These are phyloP conservation scores for Gossypium longicalyx DNA, from an alignment of 345 rosid species.

Conservation along the genomic window DNA sequence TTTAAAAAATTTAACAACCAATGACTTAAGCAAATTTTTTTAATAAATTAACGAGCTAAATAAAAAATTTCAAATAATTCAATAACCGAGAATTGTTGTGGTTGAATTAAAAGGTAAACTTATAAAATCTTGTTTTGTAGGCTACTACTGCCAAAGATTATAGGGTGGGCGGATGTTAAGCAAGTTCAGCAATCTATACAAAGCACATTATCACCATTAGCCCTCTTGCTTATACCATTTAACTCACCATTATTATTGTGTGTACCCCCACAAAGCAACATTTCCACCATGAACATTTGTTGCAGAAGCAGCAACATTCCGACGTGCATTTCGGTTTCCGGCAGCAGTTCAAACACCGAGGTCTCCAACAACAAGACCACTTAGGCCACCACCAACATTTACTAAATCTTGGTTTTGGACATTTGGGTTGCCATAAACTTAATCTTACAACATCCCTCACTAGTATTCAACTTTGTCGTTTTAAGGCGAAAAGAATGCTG, in stretches of 20 bases:
- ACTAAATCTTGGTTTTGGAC: conserved; percentile 42
- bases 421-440: conserved; percentile 39
- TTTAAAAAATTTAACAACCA: too few relatives aligned
- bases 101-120: too few relatives aligned
- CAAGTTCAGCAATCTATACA: conserved; percentile 37
- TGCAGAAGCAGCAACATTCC: conserved; percentile 19
- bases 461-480: conserved; percentile 35
- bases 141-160: conserved; percentile 22
- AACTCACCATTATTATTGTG: conserved; percentile 13
- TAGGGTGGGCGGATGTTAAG: neutral
- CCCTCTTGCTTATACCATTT: conserved; percentile 29
- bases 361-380: conserved; percentile 36
- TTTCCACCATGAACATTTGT: conserved; percentile 33
- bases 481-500: conserved; percentile 87
- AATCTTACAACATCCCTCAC: conserved; percentile 42
- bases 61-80: too few relatives aligned
- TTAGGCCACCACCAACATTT: conserved; percentile 31
- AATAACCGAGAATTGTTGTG: fast-evolving
- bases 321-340: conserved; percentile 34
- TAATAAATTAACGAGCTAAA: fast-evolving
- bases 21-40: too few relatives aligned
- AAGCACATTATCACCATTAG: conserved; percentile 17
- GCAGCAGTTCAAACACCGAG: conserved; percentile 32
- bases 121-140: conserved; percentile 21
- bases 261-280: conserved; percentile 41